phyloP scores from a whole-genome alignment of 495 filamentous ascomycete genomes.

The Tuber aestivum region DNA sequence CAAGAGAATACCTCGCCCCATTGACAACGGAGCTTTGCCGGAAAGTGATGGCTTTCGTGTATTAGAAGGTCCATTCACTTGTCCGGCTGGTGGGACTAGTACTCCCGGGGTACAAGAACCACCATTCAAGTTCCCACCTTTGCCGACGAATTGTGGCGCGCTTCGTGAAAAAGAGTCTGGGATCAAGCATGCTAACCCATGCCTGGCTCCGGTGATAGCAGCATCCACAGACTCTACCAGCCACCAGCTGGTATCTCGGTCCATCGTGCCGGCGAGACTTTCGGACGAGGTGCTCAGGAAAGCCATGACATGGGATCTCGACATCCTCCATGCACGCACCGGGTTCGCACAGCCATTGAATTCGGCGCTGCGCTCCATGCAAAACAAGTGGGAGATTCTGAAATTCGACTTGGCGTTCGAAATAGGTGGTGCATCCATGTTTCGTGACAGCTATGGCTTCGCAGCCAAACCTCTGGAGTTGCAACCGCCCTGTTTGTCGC shows the following conservation, averaged over 20 bases:
- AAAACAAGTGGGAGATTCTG: neutral
- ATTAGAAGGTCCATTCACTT: neutral
- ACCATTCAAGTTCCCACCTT: neutral
- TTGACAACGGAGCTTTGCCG: neutral
- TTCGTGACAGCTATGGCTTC: neutral
- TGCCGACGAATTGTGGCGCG: neutral
- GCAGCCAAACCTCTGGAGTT: neutral
- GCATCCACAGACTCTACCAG: neutral
- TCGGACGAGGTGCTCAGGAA: neutral
- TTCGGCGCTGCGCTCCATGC: neutral
- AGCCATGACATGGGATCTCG: neutral
- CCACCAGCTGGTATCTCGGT: neutral
- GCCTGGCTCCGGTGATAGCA: neutral
- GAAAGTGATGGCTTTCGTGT: neutral
- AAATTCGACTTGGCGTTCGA: constrained; percentile 11
- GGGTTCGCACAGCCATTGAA: neutral
- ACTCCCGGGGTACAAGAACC: neutral
- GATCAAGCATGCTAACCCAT: neutral
- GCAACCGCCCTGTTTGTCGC: neutral
- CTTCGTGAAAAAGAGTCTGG: neutral
- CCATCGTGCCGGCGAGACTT: neutral
- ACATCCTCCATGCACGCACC: neutral
- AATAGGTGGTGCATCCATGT: neutral
- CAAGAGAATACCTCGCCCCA: neutral
- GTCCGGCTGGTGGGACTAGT: neutral